Evolutionary conservation across 306 rosid species (phyloP).

Genomic region (Adenanthera pavonina): DNA sequence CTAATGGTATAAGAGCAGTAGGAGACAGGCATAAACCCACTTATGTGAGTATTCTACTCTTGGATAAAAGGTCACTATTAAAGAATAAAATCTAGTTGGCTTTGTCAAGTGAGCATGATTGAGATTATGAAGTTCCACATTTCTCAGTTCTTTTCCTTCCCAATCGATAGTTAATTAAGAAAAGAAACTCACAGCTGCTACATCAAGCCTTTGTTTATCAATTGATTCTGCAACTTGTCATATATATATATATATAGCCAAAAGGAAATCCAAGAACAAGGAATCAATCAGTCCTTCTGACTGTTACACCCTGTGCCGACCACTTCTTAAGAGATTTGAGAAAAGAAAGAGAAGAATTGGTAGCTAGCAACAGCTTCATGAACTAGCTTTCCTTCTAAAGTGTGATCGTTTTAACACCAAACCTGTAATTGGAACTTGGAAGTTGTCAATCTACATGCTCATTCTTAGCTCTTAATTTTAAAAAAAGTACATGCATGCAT

Average conservation of each 20-base stretch:
- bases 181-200: neutral
- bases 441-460: neutral
- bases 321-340: neutral
- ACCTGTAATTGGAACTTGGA: neutral
- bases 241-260: too few relatives aligned
- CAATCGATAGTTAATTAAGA: neutral
- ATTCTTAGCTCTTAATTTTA: neutral
- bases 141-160: neutral
- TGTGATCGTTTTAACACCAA: neutral
- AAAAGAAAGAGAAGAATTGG: neutral
- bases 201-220: neutral
- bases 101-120: neutral
- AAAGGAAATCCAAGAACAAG: neutral
- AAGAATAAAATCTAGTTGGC: neutral
- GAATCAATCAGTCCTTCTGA: neutral
- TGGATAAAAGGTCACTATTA: neutral
- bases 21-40: constrained; percentile 32
- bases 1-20: neutral
- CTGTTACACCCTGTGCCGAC: neutral
- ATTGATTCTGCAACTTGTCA: too few relatives aligned
- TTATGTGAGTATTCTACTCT: constrained; percentile 27
- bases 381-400: neutral
- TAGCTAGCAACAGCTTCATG: too few relatives aligned
- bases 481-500: neutral
- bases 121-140: neutral